Percentiles rank a stretch among this genome's conserved stretches.
Conservation (phyloP, 2,329 filamentous ascomycete genomes). For the Salinomyces thailandicus region DNA sequence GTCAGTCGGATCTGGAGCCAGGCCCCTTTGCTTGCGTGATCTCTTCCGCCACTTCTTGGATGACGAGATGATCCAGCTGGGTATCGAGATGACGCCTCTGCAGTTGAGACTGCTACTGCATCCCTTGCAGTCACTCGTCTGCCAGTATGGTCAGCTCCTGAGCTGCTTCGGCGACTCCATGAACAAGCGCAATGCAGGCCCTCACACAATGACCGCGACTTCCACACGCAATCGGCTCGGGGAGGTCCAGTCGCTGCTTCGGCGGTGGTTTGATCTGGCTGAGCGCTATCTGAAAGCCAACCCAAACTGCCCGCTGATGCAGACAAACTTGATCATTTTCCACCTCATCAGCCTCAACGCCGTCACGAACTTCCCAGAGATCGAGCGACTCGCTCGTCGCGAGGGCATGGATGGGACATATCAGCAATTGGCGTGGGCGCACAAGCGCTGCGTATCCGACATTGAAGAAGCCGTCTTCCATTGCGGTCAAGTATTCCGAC, state of each 20-base stretch:
- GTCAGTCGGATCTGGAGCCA: constrained; percentile 42
- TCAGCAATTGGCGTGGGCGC: constrained; percentile 43
- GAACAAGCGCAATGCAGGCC: constrained; percentile 34
- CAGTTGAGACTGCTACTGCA: constrained; percentile 59
- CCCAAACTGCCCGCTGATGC: constrained; percentile 48
- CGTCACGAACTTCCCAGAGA: constrained; percentile 55
- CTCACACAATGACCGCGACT: constrained; percentile 44
- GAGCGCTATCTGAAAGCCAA: constrained; percentile 46
- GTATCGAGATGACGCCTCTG: constrained; percentile 43
- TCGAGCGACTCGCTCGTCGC: constrained; percentile 55
- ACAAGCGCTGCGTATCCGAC: constrained; percentile 54
- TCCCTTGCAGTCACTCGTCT: constrained; percentile 55
- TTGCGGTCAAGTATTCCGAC: constrained; percentile 54
- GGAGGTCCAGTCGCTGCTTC: constrained; percentile 53
- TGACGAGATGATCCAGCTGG: constrained; percentile 47
- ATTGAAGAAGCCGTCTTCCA: constrained; percentile 56
- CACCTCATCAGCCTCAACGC: constrained; percentile 61
- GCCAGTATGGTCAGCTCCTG: constrained; percentile 54
- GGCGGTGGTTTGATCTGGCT: constrained; percentile 58
- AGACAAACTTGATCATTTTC: constrained; percentile 57
- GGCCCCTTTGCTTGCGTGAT: constrained; percentile 50
- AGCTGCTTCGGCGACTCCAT: constrained; percentile 53
- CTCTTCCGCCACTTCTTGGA: constrained; percentile 59
- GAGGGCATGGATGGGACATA: constrained; percentile 48
- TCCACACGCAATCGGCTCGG: constrained; percentile 52